Evolutionary conservation across 2,329 filamentous ascomycete species (phyloP).

Genomic region (Mycogone perniciosa): DNA sequence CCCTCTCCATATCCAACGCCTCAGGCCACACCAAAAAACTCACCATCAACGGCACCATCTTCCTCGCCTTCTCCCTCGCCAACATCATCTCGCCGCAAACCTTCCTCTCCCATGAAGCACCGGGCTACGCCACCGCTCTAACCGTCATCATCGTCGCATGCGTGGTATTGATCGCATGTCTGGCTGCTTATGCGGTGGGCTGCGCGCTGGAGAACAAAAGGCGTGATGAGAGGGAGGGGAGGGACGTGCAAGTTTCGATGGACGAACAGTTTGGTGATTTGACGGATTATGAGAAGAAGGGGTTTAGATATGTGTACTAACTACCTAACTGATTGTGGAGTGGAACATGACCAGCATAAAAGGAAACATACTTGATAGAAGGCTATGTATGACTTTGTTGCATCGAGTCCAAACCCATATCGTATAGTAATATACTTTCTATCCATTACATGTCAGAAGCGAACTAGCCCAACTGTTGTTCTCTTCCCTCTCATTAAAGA

Average conservation of each 20-base stretch:
- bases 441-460: not conserved
- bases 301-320: constrained; percentile 46
- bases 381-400: too few relatives aligned
- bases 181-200: constrained; percentile 41
- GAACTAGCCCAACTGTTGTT: not conserved
- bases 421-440: not conserved
- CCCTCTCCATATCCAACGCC: constrained; percentile 21
- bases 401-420: too few relatives aligned
- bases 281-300: constrained; percentile 49
- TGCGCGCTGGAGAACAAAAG: constrained; percentile 45
- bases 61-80: constrained; percentile 53
- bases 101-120: constrained; percentile 50
- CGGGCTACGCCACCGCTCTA: constrained; percentile 56
- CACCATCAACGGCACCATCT: constrained; percentile 21
- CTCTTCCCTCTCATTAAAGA: not conserved
- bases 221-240: constrained; percentile 33
- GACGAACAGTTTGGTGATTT: constrained; percentile 32
- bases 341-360: too few relatives aligned
- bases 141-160: constrained; percentile 51
- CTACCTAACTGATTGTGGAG: too few relatives aligned
- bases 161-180: not conserved
- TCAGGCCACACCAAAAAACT: constrained; percentile 20
- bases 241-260: constrained; percentile 4
- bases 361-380: too few relatives aligned
- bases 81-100: constrained; percentile 57